Evolutionary conservation across 129 eudicot genomes (phyloP).

Genomic region (Lactuca sativa): DNA sequence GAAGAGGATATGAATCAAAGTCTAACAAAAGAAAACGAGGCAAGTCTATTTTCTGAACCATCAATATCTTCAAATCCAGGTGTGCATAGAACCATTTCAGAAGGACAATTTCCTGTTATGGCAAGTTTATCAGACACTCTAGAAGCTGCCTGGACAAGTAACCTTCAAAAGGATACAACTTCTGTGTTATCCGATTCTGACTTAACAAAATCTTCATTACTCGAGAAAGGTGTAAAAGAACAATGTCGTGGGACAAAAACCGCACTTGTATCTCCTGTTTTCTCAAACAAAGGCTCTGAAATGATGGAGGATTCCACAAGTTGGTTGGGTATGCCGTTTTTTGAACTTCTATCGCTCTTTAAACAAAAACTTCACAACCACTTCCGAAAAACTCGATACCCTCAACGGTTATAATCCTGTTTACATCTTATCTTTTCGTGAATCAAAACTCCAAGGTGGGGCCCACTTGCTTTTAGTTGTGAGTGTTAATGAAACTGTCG

Average conservation of each 20-base stretch:
- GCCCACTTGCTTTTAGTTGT: slow-evolving; percentile 66
- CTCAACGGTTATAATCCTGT: slow-evolving; percentile 67
- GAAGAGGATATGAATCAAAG: slow-evolving; percentile 25
- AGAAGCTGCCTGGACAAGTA: slow-evolving; percentile 96
- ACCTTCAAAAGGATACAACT: slow-evolving; percentile 41
- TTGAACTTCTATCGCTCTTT: slow-evolving; percentile 66
- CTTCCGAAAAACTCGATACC: slow-evolving; percentile 60
- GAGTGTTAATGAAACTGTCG: slow-evolving; percentile 68
- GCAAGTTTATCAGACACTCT: slow-evolving; percentile 80
- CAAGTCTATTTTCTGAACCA: slow-evolving; percentile 28
- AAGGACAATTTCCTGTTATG: slow-evolving; percentile 55
- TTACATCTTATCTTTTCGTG: slow-evolving; percentile 71
- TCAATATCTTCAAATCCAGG: slow-evolving; percentile 27
- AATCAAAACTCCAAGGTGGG: slow-evolving; percentile 71
- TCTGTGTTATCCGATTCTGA: slow-evolving; percentile 31
- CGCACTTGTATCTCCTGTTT: slow-evolving; percentile 43
- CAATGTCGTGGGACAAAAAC: slow-evolving; percentile 28
- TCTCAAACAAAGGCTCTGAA: slow-evolving; percentile 55
- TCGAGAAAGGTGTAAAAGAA: slow-evolving; percentile 50
- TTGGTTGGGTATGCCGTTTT: slow-evolving; percentile 82
- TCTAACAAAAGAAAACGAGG: slow-evolving; percentile 24
- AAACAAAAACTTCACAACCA: slow-evolving; percentile 55
- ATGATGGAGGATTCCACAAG: slow-evolving; percentile 56
- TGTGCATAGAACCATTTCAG: slow-evolving; percentile 59
- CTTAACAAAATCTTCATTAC: slow-evolving; percentile 38